phyloP scores from a whole-genome alignment of 2,329 filamentous ascomycete genomes.

The Penicillium psychrosexuale region DNA sequence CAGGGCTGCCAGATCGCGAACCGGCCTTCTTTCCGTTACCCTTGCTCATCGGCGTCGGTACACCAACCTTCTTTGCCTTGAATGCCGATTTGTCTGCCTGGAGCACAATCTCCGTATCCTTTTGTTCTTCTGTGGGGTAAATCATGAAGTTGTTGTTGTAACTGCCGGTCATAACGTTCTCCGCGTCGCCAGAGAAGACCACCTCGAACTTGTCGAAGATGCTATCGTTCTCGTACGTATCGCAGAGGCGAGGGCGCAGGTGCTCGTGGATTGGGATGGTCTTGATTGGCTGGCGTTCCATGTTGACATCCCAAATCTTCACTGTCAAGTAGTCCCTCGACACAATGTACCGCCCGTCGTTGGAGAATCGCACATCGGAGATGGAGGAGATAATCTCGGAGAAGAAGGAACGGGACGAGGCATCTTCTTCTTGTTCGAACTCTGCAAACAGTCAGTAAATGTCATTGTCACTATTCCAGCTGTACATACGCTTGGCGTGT shows the following conservation, averaged over 20 bases:
- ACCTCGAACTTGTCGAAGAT: slow-evolving; percentile 99
- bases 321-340: slow-evolving; percentile 97
- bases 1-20: slow-evolving; percentile 84
- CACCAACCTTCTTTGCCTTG: slow-evolving; percentile 99
- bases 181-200: slow-evolving; percentile 94
- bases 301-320: slow-evolving; percentile 99
- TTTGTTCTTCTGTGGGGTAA: slow-evolving; percentile 91
- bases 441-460: slow-evolving; percentile 54
- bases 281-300: slow-evolving; percentile 96
- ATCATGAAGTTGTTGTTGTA: slow-evolving; percentile 99
- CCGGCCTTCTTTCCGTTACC: slow-evolving; percentile 76
- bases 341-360: slow-evolving; percentile 94
- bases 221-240: slow-evolving; percentile 98
- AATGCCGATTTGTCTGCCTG: slow-evolving; percentile 99
- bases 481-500: slow-evolving; percentile 80
- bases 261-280: slow-evolving; percentile 99
- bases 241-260: slow-evolving; percentile 85
- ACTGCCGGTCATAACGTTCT: slow-evolving; percentile 99
- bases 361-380: slow-evolving; percentile 95
- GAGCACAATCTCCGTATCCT: slow-evolving; percentile 94
- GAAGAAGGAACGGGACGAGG: slow-evolving; percentile 95
- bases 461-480: slow-evolving; percentile 8
- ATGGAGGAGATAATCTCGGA: slow-evolving; percentile 99
- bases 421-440: slow-evolving; percentile 98
- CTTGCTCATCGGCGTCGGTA: slow-evolving; percentile 94